Percentiles rank a stretch among this genome's conserved stretches.
Conservation (phyloP, 2,329 filamentous ascomycete species). For the Fusarium abutilonis region DNA sequence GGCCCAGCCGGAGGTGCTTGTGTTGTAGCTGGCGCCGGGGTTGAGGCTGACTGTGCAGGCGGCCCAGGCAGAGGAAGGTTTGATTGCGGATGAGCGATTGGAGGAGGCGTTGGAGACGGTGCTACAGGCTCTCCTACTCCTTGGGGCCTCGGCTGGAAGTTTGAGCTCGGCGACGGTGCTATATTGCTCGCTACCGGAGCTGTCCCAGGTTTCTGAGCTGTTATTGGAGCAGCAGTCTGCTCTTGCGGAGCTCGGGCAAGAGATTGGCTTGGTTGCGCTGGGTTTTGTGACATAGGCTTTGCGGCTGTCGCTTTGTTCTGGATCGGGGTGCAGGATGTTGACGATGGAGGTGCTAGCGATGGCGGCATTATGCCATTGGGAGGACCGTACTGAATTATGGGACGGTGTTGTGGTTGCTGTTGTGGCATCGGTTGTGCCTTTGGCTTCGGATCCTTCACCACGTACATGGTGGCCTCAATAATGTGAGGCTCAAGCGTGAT, state of each 20-base stretch:
- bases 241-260: slow-evolving; percentile 27
- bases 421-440: slow-evolving; percentile 52
- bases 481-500: slow-evolving; percentile 84
- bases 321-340: slow-evolving; percentile 40
- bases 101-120: slow-evolving; percentile 38
- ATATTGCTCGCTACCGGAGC: slow-evolving; percentile 29
- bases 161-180: slow-evolving; percentile 34
- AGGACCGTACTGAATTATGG: slow-evolving; percentile 72
- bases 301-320: slow-evolving; percentile 32
- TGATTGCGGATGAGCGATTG: slow-evolving; percentile 35
- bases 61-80: slow-evolving; percentile 32
- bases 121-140: slow-evolving; percentile 26
- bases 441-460: slow-evolving; percentile 71
- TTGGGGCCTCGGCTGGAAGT: slow-evolving; percentile 31
- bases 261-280: slow-evolving; percentile 30
- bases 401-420: slow-evolving; percentile 53
- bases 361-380: slow-evolving; percentile 70
- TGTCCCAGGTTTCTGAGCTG: slow-evolving; percentile 29
- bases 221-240: slow-evolving; percentile 13
- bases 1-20: slow-evolving; percentile 45
- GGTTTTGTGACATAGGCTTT: slow-evolving; percentile 34
- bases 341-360: slow-evolving; percentile 52
- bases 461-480: slow-evolving; percentile 78
- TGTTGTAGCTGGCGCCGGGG: slow-evolving; percentile 40
- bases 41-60: slow-evolving; percentile 31